Evolutionary conservation across 148 eudicot species (phyloP), one percentile per base, ranked within the genome.

Genomic region (Amaranthus hypochondriacus): DNA sequence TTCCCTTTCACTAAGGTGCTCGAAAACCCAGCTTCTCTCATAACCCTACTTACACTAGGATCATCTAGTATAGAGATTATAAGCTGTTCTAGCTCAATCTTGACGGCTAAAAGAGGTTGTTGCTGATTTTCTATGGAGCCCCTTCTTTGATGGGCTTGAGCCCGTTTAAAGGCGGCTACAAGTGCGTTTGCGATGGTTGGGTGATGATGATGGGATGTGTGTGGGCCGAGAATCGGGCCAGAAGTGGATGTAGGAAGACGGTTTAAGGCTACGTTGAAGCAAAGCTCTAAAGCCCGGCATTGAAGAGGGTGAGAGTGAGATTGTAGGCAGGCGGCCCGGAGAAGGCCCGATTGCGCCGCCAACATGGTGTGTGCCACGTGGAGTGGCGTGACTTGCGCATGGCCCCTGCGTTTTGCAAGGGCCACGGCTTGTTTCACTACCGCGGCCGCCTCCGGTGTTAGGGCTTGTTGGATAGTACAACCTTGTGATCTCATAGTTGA

Each of bases 41-140:
- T 89, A 55, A 94, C 96, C 70, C 98, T 78, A 73, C 98, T 94
- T 0, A 94, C 97, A 74, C 98, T 94, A n/a, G 98, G 98, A 51
- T 94, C 98, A 78, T 94, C 98, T 3, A 94, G 74, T 10, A 94
- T 91, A 0, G 97, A 94, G 9, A 94, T 84, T 0, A 94, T 83
- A 47, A 94, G 97, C 81, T 91, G 97, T 66, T 94, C 91, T 4
- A 91, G 80, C 82, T 89, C 96, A 39, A 94, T 86, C 75, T 91
- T 91, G 9, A 89, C 88, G 3, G 89, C 89, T 13, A 91, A 50
- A 39, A 89, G 78, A 4, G 96, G 96, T 15, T 90, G 97, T 21
- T 90, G 96, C 49, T 90, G 96, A 79, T 76, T 88, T 51, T 92
- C 96, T 0, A 88, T 80, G 0, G 90, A 84, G 56, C 96, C 96